Base-by-base conservation (phyloP, 768 basidiomycete genomes). In the Cyclocybe cylindracea region DNA sequence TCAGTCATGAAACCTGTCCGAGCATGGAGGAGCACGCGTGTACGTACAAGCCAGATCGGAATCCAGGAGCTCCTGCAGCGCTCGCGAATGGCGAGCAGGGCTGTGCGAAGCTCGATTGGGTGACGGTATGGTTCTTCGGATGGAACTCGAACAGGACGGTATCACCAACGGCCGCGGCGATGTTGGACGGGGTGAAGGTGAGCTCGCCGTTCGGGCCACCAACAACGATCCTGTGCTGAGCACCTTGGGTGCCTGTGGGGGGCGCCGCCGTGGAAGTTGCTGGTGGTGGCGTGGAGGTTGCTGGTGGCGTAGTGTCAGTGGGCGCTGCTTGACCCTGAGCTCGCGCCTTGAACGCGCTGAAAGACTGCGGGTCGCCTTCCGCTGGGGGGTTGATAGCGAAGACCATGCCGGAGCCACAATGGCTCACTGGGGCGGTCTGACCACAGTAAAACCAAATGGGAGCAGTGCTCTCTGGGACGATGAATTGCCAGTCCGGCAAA, bases 351-450 rank as follows among this genome's bases (percentile, higher is more conserved):
- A 83, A 84, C 7, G 74, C 74, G 6, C 65, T 56, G 65, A 84
- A 83, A 6, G 80, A 75, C 55, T 70, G 60, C 11, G 68, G 61
- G 9, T 61, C 56, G 7, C 62, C 60, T 13, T 69, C 68, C 0
- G 63, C 66, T 2, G 78, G 79, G 1, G 85, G 75, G 65, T 87
- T 87, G 64, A 86, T 72, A 3, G 83, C 83, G 62, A 84, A 84
- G 19, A 86, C 84, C 85, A 86, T 86, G 54, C 84, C 71, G 48
- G 71, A 62, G 38, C 74, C 72, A 50, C 85, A 85, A 66, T 87
- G 84, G 37, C 67, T 66, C 24, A 24, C 24, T 24, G 24, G 24
- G 24, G 24, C 24, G 7, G 59, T 64, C 59, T 85, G 84, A 39
- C 75, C 70, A 59, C 84, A 85, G 66, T 74, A 79, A 49, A 84